Base-by-base conservation (phyloP, 352 stramenopile genomes). In the Phytophthora pinifolia region DNA sequence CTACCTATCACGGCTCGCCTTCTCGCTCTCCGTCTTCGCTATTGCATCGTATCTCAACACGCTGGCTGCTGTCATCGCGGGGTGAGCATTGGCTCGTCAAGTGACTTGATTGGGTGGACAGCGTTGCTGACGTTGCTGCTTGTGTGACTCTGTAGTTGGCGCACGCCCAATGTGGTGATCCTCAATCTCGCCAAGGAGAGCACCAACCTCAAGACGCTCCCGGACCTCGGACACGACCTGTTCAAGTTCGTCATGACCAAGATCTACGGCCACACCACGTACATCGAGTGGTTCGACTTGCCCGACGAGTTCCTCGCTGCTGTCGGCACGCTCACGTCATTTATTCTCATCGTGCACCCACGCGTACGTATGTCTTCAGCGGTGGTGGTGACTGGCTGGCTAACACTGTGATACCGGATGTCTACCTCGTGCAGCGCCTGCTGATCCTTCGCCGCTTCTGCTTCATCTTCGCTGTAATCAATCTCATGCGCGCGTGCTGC, bases 181-280 rank as follows among this genome's bases (percentile, higher is more conserved):
- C 59, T 94, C 6, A 59, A 76, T 32, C 61, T 93, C 25, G 48
- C 68, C 42, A 81, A 83, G 34, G 48, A 83, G 35, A 72, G 79
- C 52, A 89, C 72, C 10, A 77, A 62, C 43, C 50, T 61, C 32
- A 92, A 93, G 73, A 93, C 85, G 34, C 72, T 94, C 13, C 85
- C 85, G 12, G 85, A 94, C 35, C 67, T 94, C 12, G 85, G 85
- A 31, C 85, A 94, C 57, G 85, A 94, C 49, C 70, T 92, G 31
- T 93, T 94, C 66, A 92, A 90, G 47, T 89, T 74, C 60, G 82
- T 92, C 59, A 89, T 87, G 78, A 81, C 69, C 36, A 88, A 88
- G 62, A 80, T 92, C 58, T 94, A 92, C 54, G 84, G 84, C 43
- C 72, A 89, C 17, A 89, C 82, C 12, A 78, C 77, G 35, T 84